Percentiles rank a stretch among this genome's conserved stretches.
phyloP scores from a whole-genome alignment of 768 basidiomycete species.

The Amanita thiersii region DNA sequence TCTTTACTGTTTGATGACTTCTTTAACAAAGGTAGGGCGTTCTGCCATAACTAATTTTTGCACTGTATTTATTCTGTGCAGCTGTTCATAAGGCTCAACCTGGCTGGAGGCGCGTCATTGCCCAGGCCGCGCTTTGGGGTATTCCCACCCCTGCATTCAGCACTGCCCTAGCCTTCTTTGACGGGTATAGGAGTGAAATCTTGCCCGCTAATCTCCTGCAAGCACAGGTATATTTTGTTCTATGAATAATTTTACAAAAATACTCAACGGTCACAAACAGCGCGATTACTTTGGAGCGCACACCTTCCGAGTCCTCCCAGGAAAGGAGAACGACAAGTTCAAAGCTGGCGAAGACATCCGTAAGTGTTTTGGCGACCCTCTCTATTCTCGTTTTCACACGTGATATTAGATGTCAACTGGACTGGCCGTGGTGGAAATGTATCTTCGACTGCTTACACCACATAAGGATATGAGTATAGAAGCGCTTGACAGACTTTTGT shows the following conservation, averaged over 20 bases:
- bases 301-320: conserved; percentile 91
- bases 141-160: conserved; percentile 97
- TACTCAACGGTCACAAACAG: conserved; percentile 24
- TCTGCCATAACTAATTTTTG: not conserved
- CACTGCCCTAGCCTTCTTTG: conserved; percentile 97
- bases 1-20: conserved; percentile 94
- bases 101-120: conserved; percentile 96
- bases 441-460: conserved; percentile 79
- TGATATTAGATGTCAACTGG: conserved; percentile 84
- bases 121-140: conserved; percentile 96
- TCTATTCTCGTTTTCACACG: not conserved
- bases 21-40: conserved; percentile 80
- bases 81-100: conserved; percentile 93
- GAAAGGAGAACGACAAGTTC: conserved; percentile 82
- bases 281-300: conserved; percentile 99
- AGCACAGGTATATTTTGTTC: conserved; percentile 53
- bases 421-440: conserved; percentile 96
- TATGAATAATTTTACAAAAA: not conserved
- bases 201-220: conserved; percentile 93
- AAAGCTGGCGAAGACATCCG: conserved; percentile 81
- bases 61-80: conserved; percentile 16
- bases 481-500: not conserved
- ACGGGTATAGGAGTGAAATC: conserved; percentile 94
- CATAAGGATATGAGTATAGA: conserved; percentile 22
- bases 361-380: conserved; percentile 33